Conservation (phyloP, 768 basidiomycete species). For the Trametes meyenii region DNA sequence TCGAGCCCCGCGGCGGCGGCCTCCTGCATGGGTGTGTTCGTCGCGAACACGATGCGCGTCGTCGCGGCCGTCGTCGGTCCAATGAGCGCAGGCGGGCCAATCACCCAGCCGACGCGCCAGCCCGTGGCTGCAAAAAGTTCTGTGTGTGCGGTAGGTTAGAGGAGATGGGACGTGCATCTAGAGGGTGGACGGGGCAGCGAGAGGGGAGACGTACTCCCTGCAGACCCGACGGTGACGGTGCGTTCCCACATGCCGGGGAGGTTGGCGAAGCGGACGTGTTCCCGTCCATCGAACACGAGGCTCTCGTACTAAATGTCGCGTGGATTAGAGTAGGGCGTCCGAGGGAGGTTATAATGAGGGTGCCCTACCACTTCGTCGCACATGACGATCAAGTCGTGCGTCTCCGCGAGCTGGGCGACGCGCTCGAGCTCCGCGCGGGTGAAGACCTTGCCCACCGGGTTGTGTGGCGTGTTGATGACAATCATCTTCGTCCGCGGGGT, state of each 20-base stretch:
- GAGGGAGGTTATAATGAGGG: background rate
- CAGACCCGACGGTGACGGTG: slow-evolving; percentile 92
- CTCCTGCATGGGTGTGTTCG: slow-evolving; percentile 92
- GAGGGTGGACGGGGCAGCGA: slow-evolving; percentile 27
- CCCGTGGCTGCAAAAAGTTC: slow-evolving; percentile 96
- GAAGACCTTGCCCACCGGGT: slow-evolving; percentile 98
- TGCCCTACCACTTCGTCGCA: slow-evolving; percentile 90
- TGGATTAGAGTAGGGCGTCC: background rate
- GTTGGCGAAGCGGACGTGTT: slow-evolving; percentile 88
- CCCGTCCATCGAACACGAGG: slow-evolving; percentile 82
- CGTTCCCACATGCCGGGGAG: slow-evolving; percentile 99
- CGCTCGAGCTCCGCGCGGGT: slow-evolving; percentile 76
- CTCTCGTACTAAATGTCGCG: slow-evolving; percentile 74
- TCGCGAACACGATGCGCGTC: slow-evolving; percentile 93
- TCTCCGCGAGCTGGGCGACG: slow-evolving; percentile 85
- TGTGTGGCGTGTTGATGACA: slow-evolving; percentile 94
- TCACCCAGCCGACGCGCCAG: slow-evolving; percentile 96
- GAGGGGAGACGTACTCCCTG: slow-evolving; percentile 64
- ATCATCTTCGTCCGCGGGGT: slow-evolving; percentile 92
- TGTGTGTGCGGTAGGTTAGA: slow-evolving; percentile 34
- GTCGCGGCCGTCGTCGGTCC: slow-evolving; percentile 84
- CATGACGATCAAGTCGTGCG: slow-evolving; percentile 90
- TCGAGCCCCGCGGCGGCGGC: slow-evolving; percentile 88
- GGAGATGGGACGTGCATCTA: background rate
- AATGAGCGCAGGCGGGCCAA: slow-evolving; percentile 82